Evolutionary conservation across 2,329 filamentous ascomycete species (phyloP).

Genomic region (Fusarium dimerum): DNA sequence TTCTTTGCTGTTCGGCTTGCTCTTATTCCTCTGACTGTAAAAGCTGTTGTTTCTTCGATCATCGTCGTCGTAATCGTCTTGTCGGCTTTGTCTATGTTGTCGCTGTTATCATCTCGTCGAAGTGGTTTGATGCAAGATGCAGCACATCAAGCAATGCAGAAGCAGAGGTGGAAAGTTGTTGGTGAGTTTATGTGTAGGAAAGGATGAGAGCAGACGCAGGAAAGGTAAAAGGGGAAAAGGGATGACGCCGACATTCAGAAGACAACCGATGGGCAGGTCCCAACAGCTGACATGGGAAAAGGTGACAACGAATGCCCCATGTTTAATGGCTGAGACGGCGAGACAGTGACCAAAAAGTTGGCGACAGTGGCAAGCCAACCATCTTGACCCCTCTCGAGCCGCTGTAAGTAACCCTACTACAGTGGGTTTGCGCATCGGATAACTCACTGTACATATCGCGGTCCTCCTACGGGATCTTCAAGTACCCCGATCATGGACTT

Average conservation of each 20-base stretch:
- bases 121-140: background rate
- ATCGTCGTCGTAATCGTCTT: background rate
- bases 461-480: constrained; percentile 12
- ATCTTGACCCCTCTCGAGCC: background rate
- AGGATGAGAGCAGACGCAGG: constrained; percentile 24
- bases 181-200: constrained; percentile 24
- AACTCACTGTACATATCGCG: constrained; percentile 4
- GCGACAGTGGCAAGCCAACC: background rate
- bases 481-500: constrained; percentile 24
- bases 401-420: background rate
- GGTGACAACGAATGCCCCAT: background rate
- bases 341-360: background rate
- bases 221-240: constrained; percentile 19
- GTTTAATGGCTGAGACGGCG: background rate
- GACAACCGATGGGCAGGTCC: background rate
- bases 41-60: constrained; percentile 1
- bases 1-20: background rate
- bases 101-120: background rate
- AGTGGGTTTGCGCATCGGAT: constrained; percentile 1
- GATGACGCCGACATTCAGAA: constrained; percentile 19
- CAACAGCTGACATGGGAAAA: background rate
- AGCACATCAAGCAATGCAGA: constrained; percentile 9
- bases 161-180: constrained; percentile 12
- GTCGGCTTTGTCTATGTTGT: background rate
- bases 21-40: background rate